Conservation (phyloP, 805 yeast genomes). For the Priceomyces fermenticarens region DNA sequence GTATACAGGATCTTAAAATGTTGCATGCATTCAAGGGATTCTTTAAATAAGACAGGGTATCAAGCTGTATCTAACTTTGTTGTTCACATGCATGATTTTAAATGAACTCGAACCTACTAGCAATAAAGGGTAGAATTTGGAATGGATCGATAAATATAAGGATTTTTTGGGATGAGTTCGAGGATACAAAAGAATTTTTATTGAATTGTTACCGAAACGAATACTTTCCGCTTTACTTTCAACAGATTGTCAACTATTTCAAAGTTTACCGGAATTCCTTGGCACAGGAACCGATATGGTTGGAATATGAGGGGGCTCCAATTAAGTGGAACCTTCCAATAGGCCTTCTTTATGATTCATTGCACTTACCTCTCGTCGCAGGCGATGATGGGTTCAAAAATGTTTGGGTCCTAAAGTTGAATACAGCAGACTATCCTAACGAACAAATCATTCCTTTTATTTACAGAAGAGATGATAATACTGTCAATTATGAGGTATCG, state of each 20-base stretch:
- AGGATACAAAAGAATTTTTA: slow-evolving; percentile 15
- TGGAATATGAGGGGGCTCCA: slow-evolving; percentile 62
- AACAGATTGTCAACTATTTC: slow-evolving; percentile 37
- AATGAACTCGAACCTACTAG: slow-evolving; percentile 8
- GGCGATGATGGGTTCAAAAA: not conserved
- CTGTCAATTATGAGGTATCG: slow-evolving; percentile 23
- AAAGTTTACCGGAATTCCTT: slow-evolving; percentile 19
- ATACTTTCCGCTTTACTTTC: slow-evolving; percentile 48
- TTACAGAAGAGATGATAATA: slow-evolving; percentile 7
- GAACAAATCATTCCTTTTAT: slow-evolving; percentile 30
- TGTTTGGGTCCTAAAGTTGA: slow-evolving; percentile 44
- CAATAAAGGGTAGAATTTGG: slow-evolving; percentile 47
- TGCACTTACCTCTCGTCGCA: slow-evolving; percentile 28
- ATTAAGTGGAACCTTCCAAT: slow-evolving; percentile 76
- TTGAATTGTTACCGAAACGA: slow-evolving; percentile 40
- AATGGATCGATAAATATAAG: slow-evolving; percentile 49
- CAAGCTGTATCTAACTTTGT: too few species aligned
- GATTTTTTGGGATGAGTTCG: slow-evolving; percentile 24
- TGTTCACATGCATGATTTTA: not conserved
- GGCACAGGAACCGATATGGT: slow-evolving; percentile 47
- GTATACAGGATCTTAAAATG: too few species aligned
- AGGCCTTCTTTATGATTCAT: slow-evolving; percentile 62
- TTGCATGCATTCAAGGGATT: too few species aligned
- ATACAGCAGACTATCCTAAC: slow-evolving; percentile 22
- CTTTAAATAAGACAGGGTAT: too few species aligned